A percentile compares a stretch with the other conserved stretches of the same genome.
Conservation (phyloP, 2,329 filamentous ascomycete species). For the Colletotrichum orbiculare region DNA sequence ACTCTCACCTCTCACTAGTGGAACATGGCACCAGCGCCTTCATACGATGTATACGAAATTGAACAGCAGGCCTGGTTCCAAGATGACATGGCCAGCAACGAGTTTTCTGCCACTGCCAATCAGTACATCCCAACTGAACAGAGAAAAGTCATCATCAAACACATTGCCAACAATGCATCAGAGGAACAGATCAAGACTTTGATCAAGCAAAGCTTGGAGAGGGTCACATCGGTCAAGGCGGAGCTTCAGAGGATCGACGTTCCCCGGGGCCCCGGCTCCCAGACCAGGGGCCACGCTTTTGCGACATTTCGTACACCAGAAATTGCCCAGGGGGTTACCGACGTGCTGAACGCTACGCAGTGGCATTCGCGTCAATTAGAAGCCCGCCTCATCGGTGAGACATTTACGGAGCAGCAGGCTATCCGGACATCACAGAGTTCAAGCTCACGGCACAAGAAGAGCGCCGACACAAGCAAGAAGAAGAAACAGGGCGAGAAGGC, state of each 20-base stretch:
- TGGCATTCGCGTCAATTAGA: slow-evolving; percentile 18
- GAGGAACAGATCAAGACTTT: slow-evolving; percentile 26
- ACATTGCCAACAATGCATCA: slow-evolving; percentile 13
- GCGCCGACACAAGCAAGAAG: slow-evolving; percentile 12
- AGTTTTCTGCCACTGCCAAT: background rate
- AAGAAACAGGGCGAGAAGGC: slow-evolving; percentile 12
- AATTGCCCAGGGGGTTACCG: slow-evolving; percentile 6
- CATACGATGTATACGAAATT: no score
- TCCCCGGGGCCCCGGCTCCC: slow-evolving; percentile 17
- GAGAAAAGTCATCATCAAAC: slow-evolving; percentile 23
- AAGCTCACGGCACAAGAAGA: slow-evolving; percentile 7
- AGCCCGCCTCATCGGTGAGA: slow-evolving; percentile 13
- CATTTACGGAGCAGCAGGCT: slow-evolving; percentile 6
- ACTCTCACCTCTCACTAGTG: no score
- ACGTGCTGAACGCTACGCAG: slow-evolving; percentile 11
- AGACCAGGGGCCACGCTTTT: slow-evolving; percentile 21
- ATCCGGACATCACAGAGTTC: slow-evolving; percentile 1
- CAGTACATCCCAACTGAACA: background rate
- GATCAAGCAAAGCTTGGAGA: slow-evolving; percentile 13
- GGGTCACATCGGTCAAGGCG: slow-evolving; percentile 9
- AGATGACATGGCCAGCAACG: background rate
- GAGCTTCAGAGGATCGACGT: slow-evolving; percentile 30
- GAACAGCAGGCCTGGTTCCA: no score
- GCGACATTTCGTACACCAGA: slow-evolving; percentile 19
- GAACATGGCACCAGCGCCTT: no score